Evolutionary conservation across 352 stramenopile species (phyloP).

Genomic region (Phytophthora tentaculata): DNA sequence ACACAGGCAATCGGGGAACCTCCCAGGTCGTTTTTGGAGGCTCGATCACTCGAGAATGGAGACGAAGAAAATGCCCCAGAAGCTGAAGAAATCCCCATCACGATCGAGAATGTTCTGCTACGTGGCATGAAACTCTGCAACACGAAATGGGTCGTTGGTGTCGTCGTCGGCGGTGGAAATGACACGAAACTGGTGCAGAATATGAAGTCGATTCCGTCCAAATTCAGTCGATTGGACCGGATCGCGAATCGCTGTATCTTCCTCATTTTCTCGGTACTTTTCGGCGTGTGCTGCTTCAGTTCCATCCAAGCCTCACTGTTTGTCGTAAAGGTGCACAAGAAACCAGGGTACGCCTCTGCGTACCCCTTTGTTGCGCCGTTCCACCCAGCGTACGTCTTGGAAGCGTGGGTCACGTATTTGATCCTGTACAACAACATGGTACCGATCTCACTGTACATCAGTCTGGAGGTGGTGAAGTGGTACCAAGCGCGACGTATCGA

Average conservation of each 20-base stretch:
- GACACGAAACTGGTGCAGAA: slow-evolving; percentile 88
- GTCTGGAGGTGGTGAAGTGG: slow-evolving; percentile 96
- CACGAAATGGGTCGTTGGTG: slow-evolving; percentile 80
- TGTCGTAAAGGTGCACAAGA: slow-evolving; percentile 43
- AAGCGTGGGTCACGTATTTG: slow-evolving; percentile 81
- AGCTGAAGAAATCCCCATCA: slow-evolving; percentile 70
- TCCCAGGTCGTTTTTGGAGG: background rate
- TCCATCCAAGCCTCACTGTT: slow-evolving; percentile 65
- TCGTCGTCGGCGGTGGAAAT: slow-evolving; percentile 80
- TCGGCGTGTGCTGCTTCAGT: slow-evolving; percentile 72
- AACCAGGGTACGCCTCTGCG: slow-evolving; percentile 15
- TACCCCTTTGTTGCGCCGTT: slow-evolving; percentile 48
- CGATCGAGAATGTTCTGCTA: slow-evolving; percentile 80
- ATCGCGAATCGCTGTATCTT: slow-evolving; percentile 86
- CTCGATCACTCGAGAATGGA: background rate
- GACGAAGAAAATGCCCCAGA: slow-evolving; percentile 26
- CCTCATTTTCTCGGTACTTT: slow-evolving; percentile 84
- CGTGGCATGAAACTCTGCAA: slow-evolving; percentile 88
- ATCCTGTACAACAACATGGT: slow-evolving; percentile 94
- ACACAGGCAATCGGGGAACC: slow-evolving; percentile 14
- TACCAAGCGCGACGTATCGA: slow-evolving; percentile 95
- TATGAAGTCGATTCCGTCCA: slow-evolving; percentile 87
- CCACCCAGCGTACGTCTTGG: slow-evolving; percentile 45
- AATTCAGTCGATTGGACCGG: slow-evolving; percentile 82
- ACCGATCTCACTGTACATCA: slow-evolving; percentile 98